Evolutionary conservation across 768 basidiomycete genomes (phyloP), one percentile per base, ranked within the genome.

Genomic region (Pleurotus platypus): DNA sequence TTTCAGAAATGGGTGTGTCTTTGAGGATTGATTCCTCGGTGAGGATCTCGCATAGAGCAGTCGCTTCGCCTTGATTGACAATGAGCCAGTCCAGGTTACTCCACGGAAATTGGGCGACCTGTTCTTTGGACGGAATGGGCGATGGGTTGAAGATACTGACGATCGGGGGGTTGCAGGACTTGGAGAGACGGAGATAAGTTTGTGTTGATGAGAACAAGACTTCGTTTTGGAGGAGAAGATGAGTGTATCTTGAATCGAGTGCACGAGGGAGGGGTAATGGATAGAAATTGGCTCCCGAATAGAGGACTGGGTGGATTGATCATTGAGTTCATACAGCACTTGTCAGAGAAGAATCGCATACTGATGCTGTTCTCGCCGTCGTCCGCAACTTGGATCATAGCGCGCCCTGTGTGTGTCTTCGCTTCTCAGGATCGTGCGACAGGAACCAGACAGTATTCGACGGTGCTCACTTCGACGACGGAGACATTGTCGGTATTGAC

Each of bases 351-450:
- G 50, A 8, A 54, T 7, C 22, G 67, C 78, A 49, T 56, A 84
- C 84, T 78, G 62, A 86, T 86, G 61, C 81, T 79, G 58, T 86
- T 86, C 66, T 86, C 83, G 35, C 85, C 85, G 18, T 72, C 70
- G 5, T 78, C 71, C 4, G 80, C 71, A 2, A 86, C 76, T 63
- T 86, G 85, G 22, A 86, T 84, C 16, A 86, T 72, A 1, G 85
- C 85, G 2, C 84, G 74, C 12, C 85, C 85, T 2, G 81, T 85
- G 0, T 76, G 72, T 58, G 75, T 76, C 79, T 82, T 54, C 9
- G 40, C 11, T 37, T 5, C 51, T 15, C 61, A 35, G 40, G 39
- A 4, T 48, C 30, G 46, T 22, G 2, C 18, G 1, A 26, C 24
- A 26, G 24, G 24, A 6, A 26, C 24, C 15, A 8, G 30, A 40